Evolutionary conservation across 1,284 basidiomycete genomes (phyloP).

Genomic region (Blastosporella zonata): DNA sequence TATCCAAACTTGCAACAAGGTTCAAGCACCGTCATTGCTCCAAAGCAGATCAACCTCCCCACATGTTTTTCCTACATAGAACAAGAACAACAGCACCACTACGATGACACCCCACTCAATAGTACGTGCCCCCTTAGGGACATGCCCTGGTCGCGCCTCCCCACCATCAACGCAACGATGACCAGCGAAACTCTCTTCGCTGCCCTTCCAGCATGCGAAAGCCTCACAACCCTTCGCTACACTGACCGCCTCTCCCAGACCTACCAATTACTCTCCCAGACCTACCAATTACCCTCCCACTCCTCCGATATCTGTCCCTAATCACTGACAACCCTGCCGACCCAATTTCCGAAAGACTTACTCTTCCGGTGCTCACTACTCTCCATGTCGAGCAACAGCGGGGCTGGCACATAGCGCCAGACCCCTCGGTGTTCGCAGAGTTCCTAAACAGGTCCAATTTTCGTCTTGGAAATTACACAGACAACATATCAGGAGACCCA

Average conservation of each 20-base stretch:
- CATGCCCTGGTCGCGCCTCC: conserved; percentile 3
- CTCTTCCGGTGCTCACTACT: background rate
- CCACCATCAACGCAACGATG: background rate
- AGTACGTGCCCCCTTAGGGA: background rate
- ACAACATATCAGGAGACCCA: background rate
- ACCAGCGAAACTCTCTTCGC: background rate
- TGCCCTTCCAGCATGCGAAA: background rate
- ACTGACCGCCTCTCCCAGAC: background rate
- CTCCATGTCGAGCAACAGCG: background rate
- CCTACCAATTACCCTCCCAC: background rate
- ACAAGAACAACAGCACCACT: no score
- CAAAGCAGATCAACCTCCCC: conserved; percentile 1
- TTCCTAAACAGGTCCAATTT: background rate
- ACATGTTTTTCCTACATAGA: no score
- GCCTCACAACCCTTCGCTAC: conserved; percentile 2
- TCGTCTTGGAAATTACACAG: background rate
- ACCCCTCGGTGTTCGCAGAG: background rate
- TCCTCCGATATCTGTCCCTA: background rate
- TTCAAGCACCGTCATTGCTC: no score
- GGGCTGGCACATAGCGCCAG: background rate
- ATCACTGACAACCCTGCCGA: background rate
- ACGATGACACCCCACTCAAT: no score
- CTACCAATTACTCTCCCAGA: background rate
- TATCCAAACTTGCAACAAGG: no score
- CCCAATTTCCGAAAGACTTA: background rate